phyloP scores from a whole-genome alignment of 2,329 filamentous ascomycete species.

The Trichoderma gracile region DNA sequence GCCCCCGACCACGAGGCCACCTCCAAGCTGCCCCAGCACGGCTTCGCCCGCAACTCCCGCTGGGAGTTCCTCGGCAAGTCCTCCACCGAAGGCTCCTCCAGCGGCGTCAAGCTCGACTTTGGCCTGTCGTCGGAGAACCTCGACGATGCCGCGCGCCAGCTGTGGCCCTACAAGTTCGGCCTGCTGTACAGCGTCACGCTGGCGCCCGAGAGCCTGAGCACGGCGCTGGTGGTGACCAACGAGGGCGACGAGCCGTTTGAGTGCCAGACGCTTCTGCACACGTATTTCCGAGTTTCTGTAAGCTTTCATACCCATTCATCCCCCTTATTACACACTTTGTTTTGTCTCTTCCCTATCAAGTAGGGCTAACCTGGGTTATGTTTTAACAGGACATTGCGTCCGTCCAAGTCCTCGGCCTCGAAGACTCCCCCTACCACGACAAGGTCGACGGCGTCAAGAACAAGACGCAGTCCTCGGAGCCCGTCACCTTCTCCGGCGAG shows the following conservation, averaged over 20 bases:
- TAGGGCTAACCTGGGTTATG: no score
- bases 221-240: constrained; percentile 84
- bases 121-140: constrained; percentile 77
- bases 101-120: constrained; percentile 89
- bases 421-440: constrained; percentile 75
- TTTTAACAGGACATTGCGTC: constrained; percentile 69
- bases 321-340: no score
- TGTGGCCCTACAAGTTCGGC: constrained; percentile 86
- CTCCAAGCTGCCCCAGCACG: constrained; percentile 81
- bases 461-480: constrained; percentile 63
- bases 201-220: constrained; percentile 71
- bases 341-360: no score
- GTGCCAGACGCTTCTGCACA: constrained; percentile 89
- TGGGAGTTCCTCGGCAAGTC: constrained; percentile 97
- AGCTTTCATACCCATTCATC: no score
- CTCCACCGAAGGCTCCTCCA: constrained; percentile 52
- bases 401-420: constrained; percentile 72
- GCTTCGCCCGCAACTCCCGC: constrained; percentile 82
- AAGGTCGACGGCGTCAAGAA: constrained; percentile 70
- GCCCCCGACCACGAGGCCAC: constrained; percentile 76
- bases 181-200: constrained; percentile 93
- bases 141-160: constrained; percentile 63
- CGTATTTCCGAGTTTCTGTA: constrained; percentile 81
- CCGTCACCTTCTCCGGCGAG: constrained; percentile 72
- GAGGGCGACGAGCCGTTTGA: constrained; percentile 81